Base-by-base conservation (phyloP, 2,329 filamentous ascomycete genomes). In the Mycosphaerella sp. region DNA sequence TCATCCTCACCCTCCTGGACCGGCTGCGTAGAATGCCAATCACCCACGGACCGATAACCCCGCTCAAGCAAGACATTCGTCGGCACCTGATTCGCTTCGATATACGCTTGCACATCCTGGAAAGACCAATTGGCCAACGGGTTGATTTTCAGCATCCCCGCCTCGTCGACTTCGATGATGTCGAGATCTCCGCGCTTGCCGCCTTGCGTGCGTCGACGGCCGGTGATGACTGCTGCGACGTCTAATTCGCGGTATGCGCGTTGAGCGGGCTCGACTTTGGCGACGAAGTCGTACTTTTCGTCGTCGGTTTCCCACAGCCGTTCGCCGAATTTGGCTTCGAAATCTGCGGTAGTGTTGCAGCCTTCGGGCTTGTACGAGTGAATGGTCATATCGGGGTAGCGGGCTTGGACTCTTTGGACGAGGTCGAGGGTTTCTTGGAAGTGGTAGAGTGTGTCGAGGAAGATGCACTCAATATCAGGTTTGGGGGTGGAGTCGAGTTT, bases 11-110 rank as follows among this genome's bases (percentile, higher is more conserved):
- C 87, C 53, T 91, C 89, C 57, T 79, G 82, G 55, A 97, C 89
- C 10, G 93, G 90, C 58, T 76, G 85, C 3, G 93, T 98, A 44
- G 89, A 95, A 78, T 98, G 93, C 88, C 90, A 97, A 77, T 98
- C 93, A 56, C 93, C 93, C 57, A 98, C 79, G 59, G 89, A 95
- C 79, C 97, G 96, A 79, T 98, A 98, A n/a, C 93, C 93, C 53
- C 77, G 79, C 73, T 96, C 88, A 41, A 98, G 80, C 27, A 98
- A 80, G 56, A 80, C 83, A 69, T 98, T 98, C 78, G 95, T 97
- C 0, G 93, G 93, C 3, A 98, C 89, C 55, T 89, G 73, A 76
- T 96, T 81, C 64, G 86, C 84, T 63, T 83, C 80, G 73, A 96
- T 81, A 73, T 98, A 98, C 36, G 81, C 77, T 71, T 90, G 84